Percentiles rank a stretch among this genome's conserved stretches.
Conservation (phyloP, 2,329 filamentous ascomycete genomes). For the Clarireedia paspali region DNA sequence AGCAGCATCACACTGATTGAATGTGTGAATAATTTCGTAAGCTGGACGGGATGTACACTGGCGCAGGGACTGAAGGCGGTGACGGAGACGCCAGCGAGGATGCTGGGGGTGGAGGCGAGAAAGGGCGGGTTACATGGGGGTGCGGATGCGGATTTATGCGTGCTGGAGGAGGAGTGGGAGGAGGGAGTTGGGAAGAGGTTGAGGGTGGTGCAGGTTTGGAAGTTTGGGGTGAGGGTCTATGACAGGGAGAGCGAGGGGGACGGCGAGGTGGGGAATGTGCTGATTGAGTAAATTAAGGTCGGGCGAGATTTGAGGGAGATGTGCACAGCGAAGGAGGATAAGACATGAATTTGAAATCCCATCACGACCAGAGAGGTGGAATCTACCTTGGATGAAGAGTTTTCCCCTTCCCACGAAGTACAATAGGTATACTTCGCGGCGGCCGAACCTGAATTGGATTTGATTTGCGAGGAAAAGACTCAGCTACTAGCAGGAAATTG, state of each 20-base stretch:
- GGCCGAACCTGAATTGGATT: no score
- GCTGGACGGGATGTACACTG: slow-evolving; percentile 62
- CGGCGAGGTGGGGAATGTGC: background rate
- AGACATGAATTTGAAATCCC: no score
- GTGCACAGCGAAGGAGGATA: no score
- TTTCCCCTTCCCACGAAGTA: no score
- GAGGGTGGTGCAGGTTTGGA: slow-evolving; percentile 18
- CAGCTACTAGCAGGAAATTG: no score
- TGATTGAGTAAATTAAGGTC: no score
- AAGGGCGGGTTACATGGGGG: slow-evolving; percentile 61
- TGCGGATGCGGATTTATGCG: slow-evolving; percentile 61
- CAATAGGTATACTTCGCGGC: no score
- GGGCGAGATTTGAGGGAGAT: no score
- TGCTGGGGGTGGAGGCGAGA: slow-evolving; percentile 58
- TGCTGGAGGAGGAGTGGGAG: slow-evolving; percentile 49
- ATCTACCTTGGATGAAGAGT: no score
- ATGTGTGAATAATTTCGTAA: slow-evolving; percentile 74
- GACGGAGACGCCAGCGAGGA: slow-evolving; percentile 67
- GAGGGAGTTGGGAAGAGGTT: slow-evolving; percentile 42
- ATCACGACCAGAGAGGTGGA: no score
- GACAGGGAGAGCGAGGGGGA: background rate
- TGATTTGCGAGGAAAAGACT: no score
- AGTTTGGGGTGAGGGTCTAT: slow-evolving; percentile 17
- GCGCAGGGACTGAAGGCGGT: slow-evolving; percentile 64
- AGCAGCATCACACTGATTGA: slow-evolving; percentile 69